These are phyloP conservation scores for Helianthus tuberosus DNA, from an alignment of 129 eudicot species.

Conservation along the genomic window DNA sequence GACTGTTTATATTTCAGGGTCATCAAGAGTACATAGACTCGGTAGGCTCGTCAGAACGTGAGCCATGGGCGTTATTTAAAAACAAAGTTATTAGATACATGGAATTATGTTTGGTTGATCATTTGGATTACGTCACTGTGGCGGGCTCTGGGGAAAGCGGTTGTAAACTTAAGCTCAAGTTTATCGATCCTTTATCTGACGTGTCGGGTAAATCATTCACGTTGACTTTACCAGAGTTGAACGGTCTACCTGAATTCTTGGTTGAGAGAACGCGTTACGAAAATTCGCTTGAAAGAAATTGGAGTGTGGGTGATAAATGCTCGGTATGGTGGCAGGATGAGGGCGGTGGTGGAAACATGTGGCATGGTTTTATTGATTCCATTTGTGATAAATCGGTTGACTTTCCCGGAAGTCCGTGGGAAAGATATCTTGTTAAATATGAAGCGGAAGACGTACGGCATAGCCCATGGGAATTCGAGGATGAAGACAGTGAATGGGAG, in stretches of 20 bases:
- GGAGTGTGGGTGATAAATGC: slow-evolving; percentile 73
- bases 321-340: slow-evolving; percentile 84
- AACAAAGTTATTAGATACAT: slow-evolving; percentile 46
- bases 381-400: slow-evolving; percentile 43
- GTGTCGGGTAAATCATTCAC: slow-evolving; percentile 46
- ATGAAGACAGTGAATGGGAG: slow-evolving; percentile 43
- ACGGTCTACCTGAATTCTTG: slow-evolving; percentile 72
- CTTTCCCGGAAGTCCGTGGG: slow-evolving; percentile 94
- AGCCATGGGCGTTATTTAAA: slow-evolving; percentile 52
- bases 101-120: slow-evolving; percentile 69
- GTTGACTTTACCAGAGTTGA: slow-evolving; percentile 74
- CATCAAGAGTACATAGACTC: slow-evolving; percentile 61
- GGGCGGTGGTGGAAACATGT: slow-evolving; percentile 67
- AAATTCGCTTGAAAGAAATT: slow-evolving; percentile 60
- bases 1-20: slow-evolving; percentile 53
- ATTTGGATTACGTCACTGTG: slow-evolving; percentile 43
- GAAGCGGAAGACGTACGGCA: slow-evolving; percentile 34
- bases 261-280: slow-evolving; percentile 84
- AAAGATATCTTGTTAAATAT: slow-evolving; percentile 56
- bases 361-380: slow-evolving; percentile 56
- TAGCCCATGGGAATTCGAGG: slow-evolving; percentile 92
- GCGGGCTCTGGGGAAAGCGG: slow-evolving; percentile 93
- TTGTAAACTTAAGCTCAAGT: slow-evolving; percentile 68
- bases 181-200: slow-evolving; percentile 48
- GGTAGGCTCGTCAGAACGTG: slow-evolving; percentile 23